These are phyloP conservation scores for Myriosclerotinia scirpicola DNA, from an alignment of 2,329 filamentous ascomycete species.

Conservation along the genomic window DNA sequence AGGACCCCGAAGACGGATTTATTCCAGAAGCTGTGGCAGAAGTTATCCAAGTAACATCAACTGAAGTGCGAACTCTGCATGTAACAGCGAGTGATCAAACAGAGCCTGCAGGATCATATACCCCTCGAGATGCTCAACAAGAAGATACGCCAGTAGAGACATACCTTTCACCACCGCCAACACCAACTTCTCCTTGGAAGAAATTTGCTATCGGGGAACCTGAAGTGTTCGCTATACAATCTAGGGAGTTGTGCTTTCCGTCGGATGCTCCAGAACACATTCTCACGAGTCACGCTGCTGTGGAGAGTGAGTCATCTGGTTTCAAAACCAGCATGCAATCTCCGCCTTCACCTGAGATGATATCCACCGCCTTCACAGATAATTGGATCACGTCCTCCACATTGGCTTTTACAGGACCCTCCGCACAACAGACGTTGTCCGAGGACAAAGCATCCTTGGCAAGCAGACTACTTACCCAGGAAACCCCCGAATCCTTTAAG, in stretches of 20 bases:
- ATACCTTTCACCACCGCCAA: neutral
- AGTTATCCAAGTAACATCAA: conserved; percentile 32
- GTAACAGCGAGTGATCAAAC: neutral
- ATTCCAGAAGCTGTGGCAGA: conserved; percentile 42
- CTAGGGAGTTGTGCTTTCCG: conserved; percentile 17
- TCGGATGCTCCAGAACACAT: conserved; percentile 18
- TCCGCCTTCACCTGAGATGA: conserved; percentile 20
- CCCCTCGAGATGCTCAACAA: neutral
- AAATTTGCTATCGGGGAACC: neutral
- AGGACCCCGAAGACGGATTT: conserved; percentile 30
- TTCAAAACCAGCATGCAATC: conserved; percentile 11
- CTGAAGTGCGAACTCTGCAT: conserved; percentile 26
- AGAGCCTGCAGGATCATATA: conserved; percentile 15
- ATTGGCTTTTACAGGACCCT: conserved; percentile 12
- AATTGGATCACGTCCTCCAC: conserved; percentile 17
- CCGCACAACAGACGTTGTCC: conserved; percentile 11
- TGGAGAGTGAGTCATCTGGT: conserved; percentile 5
- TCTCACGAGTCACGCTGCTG: conserved; percentile 10
- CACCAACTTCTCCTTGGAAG: conserved; percentile 14
- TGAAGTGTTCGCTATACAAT: neutral
- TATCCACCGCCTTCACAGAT: conserved; percentile 19
- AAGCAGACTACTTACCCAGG: conserved; percentile 3
- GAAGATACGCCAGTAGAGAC: conserved; percentile 12
- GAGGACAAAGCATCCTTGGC: conserved; percentile 1
- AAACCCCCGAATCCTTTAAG: conserved; percentile 19